phyloP scores from a whole-genome alignment of 139 green algal genomes.

The Chlorella sp. region DNA sequence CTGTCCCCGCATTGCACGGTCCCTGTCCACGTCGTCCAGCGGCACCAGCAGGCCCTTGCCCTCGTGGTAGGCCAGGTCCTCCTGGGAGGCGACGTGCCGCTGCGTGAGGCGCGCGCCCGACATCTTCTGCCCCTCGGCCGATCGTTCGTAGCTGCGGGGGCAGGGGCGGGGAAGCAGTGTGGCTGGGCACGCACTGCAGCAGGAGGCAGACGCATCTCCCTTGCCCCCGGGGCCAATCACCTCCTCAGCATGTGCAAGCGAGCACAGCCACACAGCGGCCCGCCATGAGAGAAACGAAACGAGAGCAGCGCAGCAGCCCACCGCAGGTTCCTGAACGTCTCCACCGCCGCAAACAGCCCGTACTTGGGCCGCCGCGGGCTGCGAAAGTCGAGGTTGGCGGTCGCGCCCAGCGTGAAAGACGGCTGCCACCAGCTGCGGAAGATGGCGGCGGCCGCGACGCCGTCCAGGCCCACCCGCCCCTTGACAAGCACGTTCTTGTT shows the following conservation, averaged over 20 bases:
- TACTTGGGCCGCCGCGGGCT: constrained; percentile 19
- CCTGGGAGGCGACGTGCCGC: constrained; percentile 68
- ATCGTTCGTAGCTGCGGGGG: constrained; percentile 51
- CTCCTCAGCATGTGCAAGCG: background rate
- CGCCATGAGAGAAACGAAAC: too few species aligned
- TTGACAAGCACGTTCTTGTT: constrained; percentile 88
- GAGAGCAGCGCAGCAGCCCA: too few species aligned
- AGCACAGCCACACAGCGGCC: too few species aligned
- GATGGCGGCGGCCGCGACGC: constrained; percentile 35
- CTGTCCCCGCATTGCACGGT: too few species aligned
- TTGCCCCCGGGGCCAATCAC: too few species aligned
- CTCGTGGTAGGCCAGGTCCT: constrained; percentile 65
- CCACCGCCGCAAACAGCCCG: constrained; percentile 50
- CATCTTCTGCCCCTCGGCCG: constrained; percentile 22
- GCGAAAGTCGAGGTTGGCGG: constrained; percentile 25
- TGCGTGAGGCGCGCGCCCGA: constrained; percentile 68
- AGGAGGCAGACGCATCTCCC: too few species aligned
- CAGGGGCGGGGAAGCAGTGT: constrained; percentile 35
- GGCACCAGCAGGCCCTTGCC: constrained; percentile 60
- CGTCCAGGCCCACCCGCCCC: constrained; percentile 49
- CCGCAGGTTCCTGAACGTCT: constrained; percentile 44
- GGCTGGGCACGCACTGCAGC: background rate
- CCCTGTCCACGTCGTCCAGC: constrained; percentile 20
- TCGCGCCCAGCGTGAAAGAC: constrained; percentile 45
- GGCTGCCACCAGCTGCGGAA: constrained; percentile 73